Base-by-base conservation (phyloP, 495 filamentous ascomycete genomes). In the Letharia lupina region DNA sequence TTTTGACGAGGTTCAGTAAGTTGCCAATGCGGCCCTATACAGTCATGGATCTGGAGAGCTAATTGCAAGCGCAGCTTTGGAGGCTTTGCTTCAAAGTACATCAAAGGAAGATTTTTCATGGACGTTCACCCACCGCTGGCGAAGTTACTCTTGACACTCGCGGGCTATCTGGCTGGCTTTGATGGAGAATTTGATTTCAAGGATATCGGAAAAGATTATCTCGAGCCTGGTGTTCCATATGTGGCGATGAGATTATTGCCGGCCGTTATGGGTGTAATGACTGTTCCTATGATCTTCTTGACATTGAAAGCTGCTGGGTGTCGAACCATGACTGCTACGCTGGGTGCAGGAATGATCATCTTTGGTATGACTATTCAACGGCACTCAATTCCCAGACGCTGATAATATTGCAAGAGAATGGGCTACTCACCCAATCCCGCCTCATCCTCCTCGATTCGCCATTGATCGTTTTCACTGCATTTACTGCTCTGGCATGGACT, bases 31-130 rank as follows among this genome's bases (percentile, higher is more conserved):
- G 37, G 12, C 42, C 39, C 54, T 48, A 56, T 39, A 9, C 42
- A 23, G 28, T 48, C 33, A 62, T 33, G 18, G 41, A 33, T n/a
- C 18, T 62, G 3, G 31, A 69, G 39, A 57, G 57, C 64, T 69
- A 31, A 70, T 68, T 63, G 58, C 61, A 45, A 52, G 31, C 39
- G 73, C 72, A 96, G 93, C 75, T 98, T 98, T 77, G 94, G 94
- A 71, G 94, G 94, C 6, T 98, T 98, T 72, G 94, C 94, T 52
- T 89, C 89, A 67, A 98, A 98, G 75, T 98, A 98, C 74, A 98
- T 98, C 81, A 97, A 98, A 77, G 94, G 94, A 69, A 85, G 80
- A 69, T 98, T 98, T 81, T 98, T 98, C 76, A 98, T 98, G 94
- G 94, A 98, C 73, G 94, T 98, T 6, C 94, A 98, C 72, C 94